Evolutionary conservation across 371 early-diverging fungal genomes (phyloP).

Genomic region (Syncephalis plumigaleata): DNA sequence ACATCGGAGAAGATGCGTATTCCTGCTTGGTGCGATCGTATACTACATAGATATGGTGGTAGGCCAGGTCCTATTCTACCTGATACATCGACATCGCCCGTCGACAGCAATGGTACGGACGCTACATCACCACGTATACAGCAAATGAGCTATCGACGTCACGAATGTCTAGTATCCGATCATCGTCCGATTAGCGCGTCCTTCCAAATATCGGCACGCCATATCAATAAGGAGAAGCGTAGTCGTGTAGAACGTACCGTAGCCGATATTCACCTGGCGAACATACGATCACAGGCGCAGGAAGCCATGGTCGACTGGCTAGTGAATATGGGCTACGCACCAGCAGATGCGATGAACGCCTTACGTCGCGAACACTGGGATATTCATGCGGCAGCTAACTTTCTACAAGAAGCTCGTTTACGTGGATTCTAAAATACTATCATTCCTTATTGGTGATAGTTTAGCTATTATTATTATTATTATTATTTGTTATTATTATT

Average conservation of each 20-base stretch:
- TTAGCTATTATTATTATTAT: too few species aligned
- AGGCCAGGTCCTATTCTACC: too few species aligned
- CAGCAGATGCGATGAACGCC: background rate
- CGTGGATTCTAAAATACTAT: too few species aligned
- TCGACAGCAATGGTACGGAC: too few species aligned
- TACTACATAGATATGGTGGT: conserved; percentile 22
- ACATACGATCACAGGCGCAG: background rate
- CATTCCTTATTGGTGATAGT: too few species aligned
- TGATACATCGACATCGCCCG: too few species aligned
- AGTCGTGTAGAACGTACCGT: conserved; percentile 16
- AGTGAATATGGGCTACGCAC: background rate
- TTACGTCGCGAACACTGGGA: background rate
- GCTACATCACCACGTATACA: conserved; percentile 7
- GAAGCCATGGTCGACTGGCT: background rate
- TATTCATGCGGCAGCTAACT: background rate
- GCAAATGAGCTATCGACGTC: conserved; percentile 23
- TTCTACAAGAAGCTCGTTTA: too few species aligned
- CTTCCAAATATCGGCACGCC: conserved; percentile 32
- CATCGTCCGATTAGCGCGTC: conserved; percentile 64
- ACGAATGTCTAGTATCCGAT: conserved; percentile 51
- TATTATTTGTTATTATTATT: too few species aligned
- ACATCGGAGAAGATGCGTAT: conserved; percentile 59
- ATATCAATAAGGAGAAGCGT: conserved; percentile 20
- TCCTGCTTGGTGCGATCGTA: conserved; percentile 80
- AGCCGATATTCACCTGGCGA: conserved; percentile 11